Conservation (phyloP, 2,329 filamentous ascomycete species). For the Colletotrichum echinochloae region DNA sequence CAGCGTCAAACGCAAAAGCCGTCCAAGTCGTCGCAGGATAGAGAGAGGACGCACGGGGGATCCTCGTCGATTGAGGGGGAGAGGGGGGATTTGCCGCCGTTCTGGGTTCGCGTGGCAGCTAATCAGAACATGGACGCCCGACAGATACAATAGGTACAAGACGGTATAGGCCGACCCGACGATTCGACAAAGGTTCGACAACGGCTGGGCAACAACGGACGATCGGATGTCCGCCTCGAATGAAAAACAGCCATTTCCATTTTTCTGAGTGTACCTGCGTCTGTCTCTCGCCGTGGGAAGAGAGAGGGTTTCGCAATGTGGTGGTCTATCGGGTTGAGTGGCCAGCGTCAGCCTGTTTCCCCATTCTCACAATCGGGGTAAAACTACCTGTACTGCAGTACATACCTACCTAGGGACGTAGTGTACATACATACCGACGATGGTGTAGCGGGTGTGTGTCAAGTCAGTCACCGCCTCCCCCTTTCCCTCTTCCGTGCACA, state of each 20-base stretch:
- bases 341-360: neutral
- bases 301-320: conserved; percentile 15
- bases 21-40: neutral
- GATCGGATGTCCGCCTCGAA: conserved; percentile 28
- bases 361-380: conserved; percentile 3
- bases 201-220: conserved; percentile 11
- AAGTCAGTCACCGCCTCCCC: conserved; percentile 35
- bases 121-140: neutral
- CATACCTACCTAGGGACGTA: no score
- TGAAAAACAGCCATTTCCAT: neutral
- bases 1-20: conserved; percentile 25
- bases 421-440: conserved; percentile 3
- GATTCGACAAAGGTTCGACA: neutral
- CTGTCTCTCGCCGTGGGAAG: conserved; percentile 11
- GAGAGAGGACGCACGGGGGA: neutral
- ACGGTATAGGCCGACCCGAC: neutral
- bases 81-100: neutral
- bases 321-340: neutral
- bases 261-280: neutral
- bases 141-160: neutral
- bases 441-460: conserved; percentile 35
- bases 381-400: no score
- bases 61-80: neutral
- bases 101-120: neutral
- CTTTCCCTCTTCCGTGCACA: conserved; percentile 23